Conservation (phyloP, 768 basidiomycete genomes). For the Tricholoma hemisulphureum region DNA sequence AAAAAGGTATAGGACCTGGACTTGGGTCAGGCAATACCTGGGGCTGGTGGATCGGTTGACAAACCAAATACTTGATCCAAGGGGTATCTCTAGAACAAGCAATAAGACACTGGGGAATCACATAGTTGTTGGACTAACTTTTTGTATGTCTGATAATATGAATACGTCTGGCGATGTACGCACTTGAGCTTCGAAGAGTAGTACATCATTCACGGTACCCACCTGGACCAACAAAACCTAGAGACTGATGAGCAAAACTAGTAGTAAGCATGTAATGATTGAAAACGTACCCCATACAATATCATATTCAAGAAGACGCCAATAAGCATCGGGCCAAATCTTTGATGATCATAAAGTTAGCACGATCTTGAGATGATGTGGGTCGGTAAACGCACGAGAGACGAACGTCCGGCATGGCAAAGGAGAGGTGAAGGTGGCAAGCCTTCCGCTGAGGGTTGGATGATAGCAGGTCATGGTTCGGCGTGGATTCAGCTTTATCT, state of each 20-base stretch:
- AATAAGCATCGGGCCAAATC: constrained; percentile 31
- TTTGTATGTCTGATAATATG: constrained; percentile 37
- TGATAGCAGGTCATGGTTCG: neutral
- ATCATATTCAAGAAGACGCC: constrained; percentile 34
- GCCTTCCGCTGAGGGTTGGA: neutral
- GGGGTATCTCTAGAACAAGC: constrained; percentile 25
- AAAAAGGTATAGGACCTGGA: constrained; percentile 33
- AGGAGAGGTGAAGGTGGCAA: neutral
- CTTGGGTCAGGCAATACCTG: neutral
- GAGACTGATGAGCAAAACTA: neutral
- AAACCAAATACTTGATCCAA: constrained; percentile 35
- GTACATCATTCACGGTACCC: neutral
- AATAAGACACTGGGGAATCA: neutral
- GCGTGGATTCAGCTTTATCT: neutral
- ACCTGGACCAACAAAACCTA: constrained; percentile 15
- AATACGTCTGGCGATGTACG: constrained; percentile 22
- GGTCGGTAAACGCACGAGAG: constrained; percentile 11
- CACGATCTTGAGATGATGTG: neutral
- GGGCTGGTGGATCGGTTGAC: neutral
- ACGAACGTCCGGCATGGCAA: constrained; percentile 17
- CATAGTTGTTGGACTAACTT: constrained; percentile 17
- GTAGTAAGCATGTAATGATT: neutral
- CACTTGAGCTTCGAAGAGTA: neutral
- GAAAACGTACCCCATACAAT: constrained; percentile 31
- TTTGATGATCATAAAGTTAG: constrained; percentile 1